Base-by-base conservation (phyloP, 2,329 filamentous ascomycete species). In the Colletotrichum tabaci region DNA sequence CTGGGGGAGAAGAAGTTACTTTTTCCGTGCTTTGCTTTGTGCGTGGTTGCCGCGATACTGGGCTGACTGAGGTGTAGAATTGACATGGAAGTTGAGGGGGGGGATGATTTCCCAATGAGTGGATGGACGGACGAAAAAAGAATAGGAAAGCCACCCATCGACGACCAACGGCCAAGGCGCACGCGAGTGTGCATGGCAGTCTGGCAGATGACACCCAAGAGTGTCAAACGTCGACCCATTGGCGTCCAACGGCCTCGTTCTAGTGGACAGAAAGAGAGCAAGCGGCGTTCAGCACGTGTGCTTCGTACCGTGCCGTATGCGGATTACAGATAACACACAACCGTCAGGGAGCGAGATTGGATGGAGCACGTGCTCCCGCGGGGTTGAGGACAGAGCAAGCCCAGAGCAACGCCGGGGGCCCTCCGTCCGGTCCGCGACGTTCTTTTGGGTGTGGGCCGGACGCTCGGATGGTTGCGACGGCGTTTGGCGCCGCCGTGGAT, bases 221-320 rank as follows among this genome's bases (percentile, higher is more conserved):
- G 7, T 16, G 35, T 38, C 35, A 38, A 38, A 38, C 35, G 35
- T 38, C 35, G 35, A 38, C 35, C 35, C 7, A 13, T 18, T 42
- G n/a, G n/a, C 21, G 55, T 26, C 10, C 7, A 38, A n/a, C 23
- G 35, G n/a, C n/a, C 3, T 5, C 26, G 26, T 30, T 30, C 26
- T 30, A 30, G 5, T 30, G 4, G 6, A 30, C 4, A 30, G 26
- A 30, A 30, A 30, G 21, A 23, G 18, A 21, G n/a, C 9, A 26
- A 40, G 53, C 57, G 40, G 57, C 67, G 47, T 67, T 70, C 61
- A 42, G 56, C 67, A 70, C 67, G 67, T 67, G 67, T 70, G 9
- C 42, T 13, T 44, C 42, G 10, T 49, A 13, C 4, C 47, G 47
- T 23, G 47, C 47, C 49, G 46, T 26, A n/a, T 30, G 13, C 57